Percentiles rank a stretch among this genome's conserved stretches.
Conservation (phyloP, 768 basidiomycete genomes). For the Boletus rex-veris region DNA sequence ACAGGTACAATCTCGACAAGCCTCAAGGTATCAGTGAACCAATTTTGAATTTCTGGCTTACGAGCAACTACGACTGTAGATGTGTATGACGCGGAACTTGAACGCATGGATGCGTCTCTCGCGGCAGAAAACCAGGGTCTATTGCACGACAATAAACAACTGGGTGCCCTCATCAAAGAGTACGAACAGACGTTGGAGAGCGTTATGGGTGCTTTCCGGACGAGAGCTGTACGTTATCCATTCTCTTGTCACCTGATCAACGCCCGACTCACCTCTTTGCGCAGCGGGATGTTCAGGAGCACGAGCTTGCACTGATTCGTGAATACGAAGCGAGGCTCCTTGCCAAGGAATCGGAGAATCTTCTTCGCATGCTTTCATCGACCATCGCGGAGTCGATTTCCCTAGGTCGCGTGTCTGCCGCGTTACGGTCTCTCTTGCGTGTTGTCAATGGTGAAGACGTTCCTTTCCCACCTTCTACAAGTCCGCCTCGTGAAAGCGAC, state of each 20-base stretch:
- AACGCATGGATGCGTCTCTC: slow-evolving; percentile 81
- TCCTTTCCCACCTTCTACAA: slow-evolving; percentile 4
- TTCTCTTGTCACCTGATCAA: background rate
- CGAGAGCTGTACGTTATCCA: slow-evolving; percentile 70
- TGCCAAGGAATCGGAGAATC: slow-evolving; percentile 64
- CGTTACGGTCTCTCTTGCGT: slow-evolving; percentile 69
- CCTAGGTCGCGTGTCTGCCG: slow-evolving; percentile 63
- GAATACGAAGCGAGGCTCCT: slow-evolving; percentile 90
- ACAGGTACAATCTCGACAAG: slow-evolving; percentile 84
- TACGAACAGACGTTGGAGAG: slow-evolving; percentile 96
- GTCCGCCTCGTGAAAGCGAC: slow-evolving; percentile 2
- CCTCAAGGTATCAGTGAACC: slow-evolving; percentile 55
- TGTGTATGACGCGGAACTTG: slow-evolving; percentile 84
- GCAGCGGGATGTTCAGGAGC: slow-evolving; percentile 90
- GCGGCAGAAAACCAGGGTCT: slow-evolving; percentile 78
- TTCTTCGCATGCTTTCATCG: slow-evolving; percentile 53
- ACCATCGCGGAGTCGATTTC: slow-evolving; percentile 65
- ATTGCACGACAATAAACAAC: slow-evolving; percentile 93
- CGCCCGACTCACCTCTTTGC: background rate
- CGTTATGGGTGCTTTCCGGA: slow-evolving; percentile 89
- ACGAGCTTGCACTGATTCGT: slow-evolving; percentile 82
- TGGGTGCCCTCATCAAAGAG: slow-evolving; percentile 87
- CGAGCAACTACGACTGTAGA: slow-evolving; percentile 47
- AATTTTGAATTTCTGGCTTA: background rate
- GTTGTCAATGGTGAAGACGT: slow-evolving; percentile 64